Base-by-base conservation (phyloP, 805 yeast species). In the Kurtzmaniella fragi region DNA sequence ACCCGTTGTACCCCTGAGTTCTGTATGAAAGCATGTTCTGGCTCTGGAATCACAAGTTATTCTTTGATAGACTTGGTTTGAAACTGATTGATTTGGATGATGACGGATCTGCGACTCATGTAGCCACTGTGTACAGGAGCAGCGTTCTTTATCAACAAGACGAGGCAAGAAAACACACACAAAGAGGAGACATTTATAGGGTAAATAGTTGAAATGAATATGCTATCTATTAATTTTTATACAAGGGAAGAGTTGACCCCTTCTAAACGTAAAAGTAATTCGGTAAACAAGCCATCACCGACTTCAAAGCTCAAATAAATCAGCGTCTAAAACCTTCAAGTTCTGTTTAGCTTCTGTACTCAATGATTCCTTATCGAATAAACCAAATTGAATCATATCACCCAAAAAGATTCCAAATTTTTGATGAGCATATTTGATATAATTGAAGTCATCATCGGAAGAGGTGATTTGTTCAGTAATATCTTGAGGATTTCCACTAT, bases 1-100 rank as follows among this genome's bases (percentile, higher is more conserved):
- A 87, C 12, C 97, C 97, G 54, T 88, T 84, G 61, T 77, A 88
- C 0, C 96, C 95, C 13, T 67, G 62, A 17, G 95, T 86, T 48
- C 85, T 69, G 57, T 70, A 88, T 2, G 81, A 67, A 14, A 87
- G 70, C 96, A 89, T 86, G 15, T 16, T 29, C 7, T 16, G 13
- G 17, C 9, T 17, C 11, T 17, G n/a, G 5, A 28, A 5, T 28
- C 25, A 20, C 25, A 20, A 20, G 25, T 20, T 20, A 20, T 20
- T 20, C 8, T 20, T 20, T 5, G 8, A 20, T 20, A 5, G 8
- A 20, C 25, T 20, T 5, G 25, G 25, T 5, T 20, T 20, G 28
- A 26, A 26, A 26, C 12, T n/a, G 15, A 5, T 28, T 6, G 31
- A 28, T n/a, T 26, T 26, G 28, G 28, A 26, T 9, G 11, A 9